Percentiles rank a stretch among this genome's conserved stretches.
phyloP scores from a whole-genome alignment of 139 green algal species.

The Picochlorum sp. region DNA sequence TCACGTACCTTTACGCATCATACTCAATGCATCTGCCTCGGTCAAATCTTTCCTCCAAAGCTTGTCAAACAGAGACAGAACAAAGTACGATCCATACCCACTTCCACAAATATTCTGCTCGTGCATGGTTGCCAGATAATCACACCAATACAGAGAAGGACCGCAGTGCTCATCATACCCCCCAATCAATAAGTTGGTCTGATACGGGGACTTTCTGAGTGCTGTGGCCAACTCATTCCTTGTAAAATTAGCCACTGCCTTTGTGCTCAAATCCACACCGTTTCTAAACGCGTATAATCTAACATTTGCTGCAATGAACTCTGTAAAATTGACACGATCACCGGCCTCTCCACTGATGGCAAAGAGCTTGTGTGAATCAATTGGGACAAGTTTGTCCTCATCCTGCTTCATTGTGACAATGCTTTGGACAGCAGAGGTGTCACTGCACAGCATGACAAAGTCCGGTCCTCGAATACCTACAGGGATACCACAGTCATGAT shows the following conservation, averaged over 20 bases:
- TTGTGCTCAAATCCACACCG: constrained; percentile 66
- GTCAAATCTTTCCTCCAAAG: constrained; percentile 85
- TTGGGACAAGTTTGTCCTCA: constrained; percentile 65
- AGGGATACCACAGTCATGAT: too few species aligned
- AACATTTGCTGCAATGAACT: constrained; percentile 87
- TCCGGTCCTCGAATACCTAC: constrained; percentile 67
- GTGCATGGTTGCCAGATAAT: constrained; percentile 97
- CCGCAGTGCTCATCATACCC: constrained; percentile 81
- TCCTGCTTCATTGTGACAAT: constrained; percentile 98
- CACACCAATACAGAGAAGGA: constrained; percentile 89
- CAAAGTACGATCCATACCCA: constrained; percentile 94
- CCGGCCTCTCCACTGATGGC: constrained; percentile 79
- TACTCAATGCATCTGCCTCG: constrained; percentile 72
- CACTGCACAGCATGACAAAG: constrained; percentile 92
- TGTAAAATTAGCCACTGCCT: constrained; percentile 86
- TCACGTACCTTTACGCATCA: constrained; percentile 72
- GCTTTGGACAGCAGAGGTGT: constrained; percentile 74
- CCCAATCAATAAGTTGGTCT: constrained; percentile 89
- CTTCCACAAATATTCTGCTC: constrained; percentile 94
- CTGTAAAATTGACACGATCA: constrained; percentile 81
- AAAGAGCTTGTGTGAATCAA: constrained; percentile 86
- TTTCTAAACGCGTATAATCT: constrained; percentile 88
- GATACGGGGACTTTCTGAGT: constrained; percentile 84
- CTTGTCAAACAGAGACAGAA: constrained; percentile 91
- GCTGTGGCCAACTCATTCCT: constrained; percentile 86